phyloP scores from a whole-genome alignment of 441 rosid species.

The Bruguiera hainesii region DNA sequence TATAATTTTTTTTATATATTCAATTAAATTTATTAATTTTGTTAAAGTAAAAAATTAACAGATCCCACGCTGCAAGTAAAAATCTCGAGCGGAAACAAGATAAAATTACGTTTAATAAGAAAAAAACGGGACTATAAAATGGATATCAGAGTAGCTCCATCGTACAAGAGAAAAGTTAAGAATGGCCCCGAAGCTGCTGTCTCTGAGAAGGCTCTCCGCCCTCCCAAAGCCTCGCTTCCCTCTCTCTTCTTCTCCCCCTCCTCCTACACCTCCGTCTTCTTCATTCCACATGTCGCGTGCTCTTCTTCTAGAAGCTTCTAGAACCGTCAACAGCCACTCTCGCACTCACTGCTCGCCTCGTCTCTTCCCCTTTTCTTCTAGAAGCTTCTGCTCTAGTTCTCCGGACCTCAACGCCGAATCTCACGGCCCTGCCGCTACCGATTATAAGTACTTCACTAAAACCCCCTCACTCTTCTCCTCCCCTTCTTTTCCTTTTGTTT shows the following conservation, averaged over 20 bases:
- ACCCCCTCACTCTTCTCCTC: neutral
- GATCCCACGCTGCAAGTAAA: too few relatives aligned
- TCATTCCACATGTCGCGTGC: constrained; percentile 9
- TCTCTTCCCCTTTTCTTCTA: constrained; percentile 23
- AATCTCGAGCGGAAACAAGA: too few relatives aligned
- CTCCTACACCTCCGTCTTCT: constrained; percentile 11
- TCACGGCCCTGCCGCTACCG: constrained; percentile 57
- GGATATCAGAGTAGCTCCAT: too few relatives aligned
- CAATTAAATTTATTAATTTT: too few relatives aligned
- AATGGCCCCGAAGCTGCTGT: constrained; percentile 48
- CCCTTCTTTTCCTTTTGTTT: neutral
- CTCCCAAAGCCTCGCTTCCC: constrained; percentile 25
- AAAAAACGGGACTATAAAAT: too few relatives aligned
- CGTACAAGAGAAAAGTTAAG: too few relatives aligned
- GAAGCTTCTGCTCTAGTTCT: constrained; percentile 47
- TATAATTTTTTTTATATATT: too few relatives aligned
- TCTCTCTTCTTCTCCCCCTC: neutral
- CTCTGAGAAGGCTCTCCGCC: constrained; percentile 37
- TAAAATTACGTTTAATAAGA: too few relatives aligned
- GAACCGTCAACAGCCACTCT: neutral
- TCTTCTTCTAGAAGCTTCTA: constrained; percentile 17
- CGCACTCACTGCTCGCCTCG: constrained; percentile 1
- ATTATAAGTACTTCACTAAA: constrained; percentile 42
- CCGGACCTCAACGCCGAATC: constrained; percentile 22
- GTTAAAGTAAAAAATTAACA: too few relatives aligned